Evolutionary conservation across 1,139 yeast genomes (phyloP), one percentile per base, ranked within the genome.

Genomic region (Scheffersomyces quercinus): DNA sequence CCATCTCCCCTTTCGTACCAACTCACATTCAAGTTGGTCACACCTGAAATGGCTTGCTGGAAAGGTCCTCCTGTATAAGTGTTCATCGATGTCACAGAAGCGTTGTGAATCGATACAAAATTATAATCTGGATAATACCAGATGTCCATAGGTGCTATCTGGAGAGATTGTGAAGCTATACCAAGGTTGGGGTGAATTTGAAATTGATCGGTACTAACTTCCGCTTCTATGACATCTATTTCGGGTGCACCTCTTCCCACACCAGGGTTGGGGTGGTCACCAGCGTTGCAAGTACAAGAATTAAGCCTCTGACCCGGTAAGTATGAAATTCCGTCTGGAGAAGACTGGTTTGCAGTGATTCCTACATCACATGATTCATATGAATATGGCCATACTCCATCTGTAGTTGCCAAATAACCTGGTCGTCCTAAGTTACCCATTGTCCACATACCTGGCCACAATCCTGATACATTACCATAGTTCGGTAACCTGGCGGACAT

Each of bases 171-270:
- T 3, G 96, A 85, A 1, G 84, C 95, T 28, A 83, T 76, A 52
- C 91, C 93, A 13, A 68, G 68, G 42, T 75, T 76, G 12, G 35
- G 35, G 5, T 14, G 11, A 20, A 31, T 6, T 3, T 10, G 5
- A 6, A 14, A 14, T 30, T 55, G 48, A 38, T 60, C 67, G 3
- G 79, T 68, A 49, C 74, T 80, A 4, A 78, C 77, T 47, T 85
- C 84, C 45, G 86, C 96, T 76, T 88, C 96, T 39, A 88, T 58
- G 35, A 82, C 81, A 78, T 88, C 96, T 53, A 88, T 85, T 74
- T 88, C 96, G 1, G 96, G 95, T 0, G 95, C 95, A 40, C 96
- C 95, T 60, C 96, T 78, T 20, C 96, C 96, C 2, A 64, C 64
- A 33, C 96, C 96, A 4, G 71, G 76, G 55, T 82, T 87, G 31